Evolutionary conservation across 441 rosid species (phyloP).

Genomic region (Kokia cookei): DNA sequence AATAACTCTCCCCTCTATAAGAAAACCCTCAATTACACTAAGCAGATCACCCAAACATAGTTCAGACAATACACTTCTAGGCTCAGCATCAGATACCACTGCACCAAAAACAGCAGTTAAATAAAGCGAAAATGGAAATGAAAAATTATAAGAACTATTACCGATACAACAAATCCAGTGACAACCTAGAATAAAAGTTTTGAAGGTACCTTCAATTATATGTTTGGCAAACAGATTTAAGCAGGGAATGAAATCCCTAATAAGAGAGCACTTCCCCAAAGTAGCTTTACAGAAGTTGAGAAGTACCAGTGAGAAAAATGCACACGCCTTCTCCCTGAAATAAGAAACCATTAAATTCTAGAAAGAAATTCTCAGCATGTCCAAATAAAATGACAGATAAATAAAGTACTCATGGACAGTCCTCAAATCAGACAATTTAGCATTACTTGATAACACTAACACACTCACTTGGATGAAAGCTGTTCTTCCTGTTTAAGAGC

Average conservation of each 20-base stretch:
- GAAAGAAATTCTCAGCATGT: not conserved
- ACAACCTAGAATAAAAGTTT: not conserved
- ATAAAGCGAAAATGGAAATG: not conserved
- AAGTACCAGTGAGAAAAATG: conserved; percentile 55
- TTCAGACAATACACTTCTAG: conserved; percentile 36
- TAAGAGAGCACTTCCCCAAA: conserved; percentile 14
- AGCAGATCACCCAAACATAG: conserved; percentile 52
- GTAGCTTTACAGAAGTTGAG: conserved; percentile 39
- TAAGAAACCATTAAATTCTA: not conserved
- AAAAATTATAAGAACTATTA: not conserved
- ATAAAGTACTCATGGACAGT: not conserved
- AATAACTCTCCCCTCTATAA: conserved; percentile 44
- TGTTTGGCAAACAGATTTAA: conserved; percentile 46
- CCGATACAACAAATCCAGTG: not conserved
- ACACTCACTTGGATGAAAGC: conserved; percentile 44
- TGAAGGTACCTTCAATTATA: conserved; percentile 40
- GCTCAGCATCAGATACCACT: conserved; percentile 54
- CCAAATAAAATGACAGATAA: not conserved
- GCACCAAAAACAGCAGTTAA: conserved; percentile 15
- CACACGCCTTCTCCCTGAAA: conserved; percentile 72
- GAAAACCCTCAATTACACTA: conserved; percentile 56
- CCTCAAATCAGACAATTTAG: not conserved
- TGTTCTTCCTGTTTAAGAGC: conserved; percentile 55
- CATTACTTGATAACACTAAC: not conserved
- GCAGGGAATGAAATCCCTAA: conserved; percentile 23